Conservation (phyloP, 768 basidiomycete species). For the Chiua virens region DNA sequence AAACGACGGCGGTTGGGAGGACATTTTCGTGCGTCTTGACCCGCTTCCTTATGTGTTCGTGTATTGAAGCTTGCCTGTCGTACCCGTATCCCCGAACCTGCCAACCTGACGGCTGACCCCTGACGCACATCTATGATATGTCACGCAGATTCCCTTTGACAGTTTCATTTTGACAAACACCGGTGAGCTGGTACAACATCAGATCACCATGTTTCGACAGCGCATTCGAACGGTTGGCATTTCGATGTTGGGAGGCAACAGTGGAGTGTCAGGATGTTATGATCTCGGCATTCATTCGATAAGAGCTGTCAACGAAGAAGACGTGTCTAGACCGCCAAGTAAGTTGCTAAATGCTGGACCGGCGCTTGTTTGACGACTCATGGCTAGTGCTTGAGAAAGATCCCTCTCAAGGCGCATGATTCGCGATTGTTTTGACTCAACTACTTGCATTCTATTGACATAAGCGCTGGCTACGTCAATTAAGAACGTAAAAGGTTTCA, state of each 20-base stretch:
- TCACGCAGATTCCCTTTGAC: conserved; percentile 71
- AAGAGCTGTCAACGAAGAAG: conserved; percentile 76
- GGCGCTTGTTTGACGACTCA: neutral
- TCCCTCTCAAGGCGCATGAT: conserved; percentile 24
- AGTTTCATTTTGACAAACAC: conserved; percentile 74
- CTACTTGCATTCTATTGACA: neutral
- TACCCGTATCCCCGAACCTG: no score
- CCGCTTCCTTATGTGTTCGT: neutral
- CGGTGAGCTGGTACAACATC: conserved; percentile 66
- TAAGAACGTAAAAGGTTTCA: conserved; percentile 1
- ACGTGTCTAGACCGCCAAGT: conserved; percentile 39
- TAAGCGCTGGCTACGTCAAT: neutral
- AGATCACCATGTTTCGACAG: conserved; percentile 75
- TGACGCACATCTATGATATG: conserved; percentile 1
- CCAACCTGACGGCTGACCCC: conserved; percentile 3
- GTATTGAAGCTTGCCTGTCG: no score
- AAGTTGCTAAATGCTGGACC: conserved; percentile 9
- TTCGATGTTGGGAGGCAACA: conserved; percentile 83
- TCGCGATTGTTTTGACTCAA: neutral
- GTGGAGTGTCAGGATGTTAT: conserved; percentile 69
- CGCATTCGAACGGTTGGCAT: conserved; percentile 82
- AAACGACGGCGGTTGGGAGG: conserved; percentile 72
- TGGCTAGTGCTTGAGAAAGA: conserved; percentile 26
- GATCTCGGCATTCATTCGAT: conserved; percentile 85
- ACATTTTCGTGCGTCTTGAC: conserved; percentile 62